phyloP scores from a whole-genome alignment of 371 early-diverging fungal species.

The Rhizopus sp. region DNA sequence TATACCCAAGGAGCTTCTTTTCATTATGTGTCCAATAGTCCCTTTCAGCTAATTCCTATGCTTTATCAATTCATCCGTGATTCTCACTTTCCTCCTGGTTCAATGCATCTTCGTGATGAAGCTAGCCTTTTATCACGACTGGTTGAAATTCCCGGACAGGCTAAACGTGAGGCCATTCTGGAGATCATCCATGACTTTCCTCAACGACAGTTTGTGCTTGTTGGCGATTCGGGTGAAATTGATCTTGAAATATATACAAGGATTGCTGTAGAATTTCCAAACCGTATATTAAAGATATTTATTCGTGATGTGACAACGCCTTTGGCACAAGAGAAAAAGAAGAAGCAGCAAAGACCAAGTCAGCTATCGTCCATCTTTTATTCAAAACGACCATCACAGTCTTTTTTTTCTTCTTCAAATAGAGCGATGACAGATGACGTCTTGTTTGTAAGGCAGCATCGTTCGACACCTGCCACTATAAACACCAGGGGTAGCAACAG shows the following conservation, averaged over 20 bases:
- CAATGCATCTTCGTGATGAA: constrained; percentile 70
- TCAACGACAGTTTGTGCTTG: constrained; percentile 78
- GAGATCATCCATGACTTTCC: constrained; percentile 75
- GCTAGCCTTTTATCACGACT: constrained; percentile 40
- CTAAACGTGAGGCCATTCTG: constrained; percentile 64
- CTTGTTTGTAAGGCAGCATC: background rate
- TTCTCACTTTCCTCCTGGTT: constrained; percentile 78
- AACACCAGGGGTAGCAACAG: constrained; percentile 5
- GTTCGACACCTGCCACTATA: background rate
- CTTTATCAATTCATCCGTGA: constrained; percentile 70
- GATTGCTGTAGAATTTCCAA: constrained; percentile 63
- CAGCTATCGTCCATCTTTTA: constrained; percentile 6
- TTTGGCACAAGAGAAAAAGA: background rate
- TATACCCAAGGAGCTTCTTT: constrained; percentile 71
- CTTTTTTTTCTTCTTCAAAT: background rate
- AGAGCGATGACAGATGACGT: background rate
- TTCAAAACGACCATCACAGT: constrained; percentile 12
- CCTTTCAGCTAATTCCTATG: constrained; percentile 84
- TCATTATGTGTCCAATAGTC: constrained; percentile 93
- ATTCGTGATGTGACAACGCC: constrained; percentile 78
- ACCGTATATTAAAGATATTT: constrained; percentile 76
- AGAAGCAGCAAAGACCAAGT: background rate
- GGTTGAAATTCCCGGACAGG: constrained; percentile 41
- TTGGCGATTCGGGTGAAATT: constrained; percentile 91
- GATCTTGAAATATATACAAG: constrained; percentile 82